Conservation (phyloP, 306 rosid species). For the Pachyrhizus erosus region DNA sequence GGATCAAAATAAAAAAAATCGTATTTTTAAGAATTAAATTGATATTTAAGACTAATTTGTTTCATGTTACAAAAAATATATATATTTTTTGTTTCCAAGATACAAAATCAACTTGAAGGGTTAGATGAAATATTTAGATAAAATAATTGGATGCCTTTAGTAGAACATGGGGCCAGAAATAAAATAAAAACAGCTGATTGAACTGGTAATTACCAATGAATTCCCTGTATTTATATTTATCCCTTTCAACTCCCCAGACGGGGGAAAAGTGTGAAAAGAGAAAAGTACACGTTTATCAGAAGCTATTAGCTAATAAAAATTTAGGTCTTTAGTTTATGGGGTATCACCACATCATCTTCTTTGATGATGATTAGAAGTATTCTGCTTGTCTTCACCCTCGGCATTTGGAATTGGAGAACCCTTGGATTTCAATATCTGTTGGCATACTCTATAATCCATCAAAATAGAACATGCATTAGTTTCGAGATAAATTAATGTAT, state of each 20-base stretch:
- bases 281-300: slow-evolving; percentile 38
- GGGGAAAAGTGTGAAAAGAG: neutral
- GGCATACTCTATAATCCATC: slow-evolving; percentile 65
- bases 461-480: slow-evolving; percentile 36
- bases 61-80: too few species aligned
- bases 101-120: neutral
- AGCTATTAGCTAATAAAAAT: slow-evolving; percentile 34
- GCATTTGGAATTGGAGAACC: slow-evolving; percentile 52
- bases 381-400: slow-evolving; percentile 34
- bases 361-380: slow-evolving; percentile 49
- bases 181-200: neutral
- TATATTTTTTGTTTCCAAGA: neutral
- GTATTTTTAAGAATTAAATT: too few species aligned
- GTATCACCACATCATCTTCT: slow-evolving; percentile 38
- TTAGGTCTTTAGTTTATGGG: slow-evolving; percentile 22
- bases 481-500: slow-evolving; percentile 30
- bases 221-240: slow-evolving; percentile 16
- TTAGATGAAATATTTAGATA: neutral
- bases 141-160: neutral
- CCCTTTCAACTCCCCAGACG: slow-evolving; percentile 7
- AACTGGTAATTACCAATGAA: neutral
- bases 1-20: too few species aligned
- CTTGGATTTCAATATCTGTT: slow-evolving; percentile 51
- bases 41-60: too few species aligned
- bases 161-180: neutral